Evolutionary conservation across 768 basidiomycete species (phyloP).

Genomic region (Termitomyces sp.): DNA sequence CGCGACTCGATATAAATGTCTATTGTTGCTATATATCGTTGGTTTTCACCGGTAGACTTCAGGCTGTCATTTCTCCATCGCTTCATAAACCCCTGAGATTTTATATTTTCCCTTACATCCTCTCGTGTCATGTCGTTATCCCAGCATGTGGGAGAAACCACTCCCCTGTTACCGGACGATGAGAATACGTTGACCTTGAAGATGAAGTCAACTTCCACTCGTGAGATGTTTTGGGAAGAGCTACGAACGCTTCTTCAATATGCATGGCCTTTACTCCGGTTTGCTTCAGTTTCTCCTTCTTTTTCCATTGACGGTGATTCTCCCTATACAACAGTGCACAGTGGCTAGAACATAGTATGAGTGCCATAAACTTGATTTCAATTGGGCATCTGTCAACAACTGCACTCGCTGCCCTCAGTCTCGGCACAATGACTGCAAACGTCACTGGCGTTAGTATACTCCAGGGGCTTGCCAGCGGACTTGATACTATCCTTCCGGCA

Average conservation of each 20-base stretch:
- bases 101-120: neutral
- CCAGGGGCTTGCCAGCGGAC: no score
- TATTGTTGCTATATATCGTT: no score
- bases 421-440: no score
- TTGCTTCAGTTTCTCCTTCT: neutral
- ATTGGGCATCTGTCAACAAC: neutral
- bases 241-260: slow-evolving; percentile 1
- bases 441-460: no score
- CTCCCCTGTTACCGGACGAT: neutral
- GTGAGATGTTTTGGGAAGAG: slow-evolving; percentile 9
- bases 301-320: neutral
- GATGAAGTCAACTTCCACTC: neutral
- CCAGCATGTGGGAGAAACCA: neutral
- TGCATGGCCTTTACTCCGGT: slow-evolving; percentile 10
- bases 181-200: neutral
- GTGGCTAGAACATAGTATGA: neutral
- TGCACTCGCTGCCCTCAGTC: neutral
- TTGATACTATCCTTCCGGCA: no score
- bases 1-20: no score
- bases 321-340: neutral
- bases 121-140: neutral
- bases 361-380: neutral
- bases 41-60: no score
- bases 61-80: neutral
- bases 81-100: neutral